These are phyloP conservation scores for Silene vulgaris DNA, from an alignment of 179 eudicot species.

Conservation along the genomic window DNA sequence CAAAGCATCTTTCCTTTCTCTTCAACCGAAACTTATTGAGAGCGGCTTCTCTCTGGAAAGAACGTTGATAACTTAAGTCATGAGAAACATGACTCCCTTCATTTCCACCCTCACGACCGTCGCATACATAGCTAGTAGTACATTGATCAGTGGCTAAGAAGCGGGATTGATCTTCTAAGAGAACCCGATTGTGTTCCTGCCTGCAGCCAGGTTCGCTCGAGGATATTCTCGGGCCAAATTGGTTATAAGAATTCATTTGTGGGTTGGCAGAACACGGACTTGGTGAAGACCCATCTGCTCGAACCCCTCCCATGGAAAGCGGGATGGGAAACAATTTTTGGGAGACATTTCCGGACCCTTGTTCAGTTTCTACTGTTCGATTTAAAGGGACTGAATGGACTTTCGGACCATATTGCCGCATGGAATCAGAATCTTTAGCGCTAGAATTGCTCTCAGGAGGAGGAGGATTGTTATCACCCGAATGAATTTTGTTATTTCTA, in stretches of 20 bases:
- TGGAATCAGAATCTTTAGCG: slow-evolving; percentile 33
- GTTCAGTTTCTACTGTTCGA: slow-evolving; percentile 35
- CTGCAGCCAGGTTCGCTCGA: slow-evolving; percentile 27
- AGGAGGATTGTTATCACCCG: slow-evolving; percentile 30
- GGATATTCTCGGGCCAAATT: slow-evolving; percentile 29
- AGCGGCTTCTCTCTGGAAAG: slow-evolving; percentile 66
- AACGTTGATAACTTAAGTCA: slow-evolving; percentile 37
- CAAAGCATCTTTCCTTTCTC: slow-evolving; percentile 87
- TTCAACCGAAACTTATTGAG: slow-evolving; percentile 66
- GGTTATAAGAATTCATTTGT: slow-evolving; percentile 33
- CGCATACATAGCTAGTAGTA: slow-evolving; percentile 47
- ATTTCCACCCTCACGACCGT: slow-evolving; percentile 33
- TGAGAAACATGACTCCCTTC: slow-evolving; percentile 28
- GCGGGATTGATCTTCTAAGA: slow-evolving; percentile 34
- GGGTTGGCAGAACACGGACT: slow-evolving; percentile 41
- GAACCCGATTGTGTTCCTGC: slow-evolving; percentile 34
- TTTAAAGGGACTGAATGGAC: slow-evolving; percentile 21
- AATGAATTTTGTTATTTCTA: slow-evolving; percentile 27
- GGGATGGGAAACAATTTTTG: slow-evolving; percentile 43
- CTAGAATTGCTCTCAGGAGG: slow-evolving; percentile 25
- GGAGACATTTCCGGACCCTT: slow-evolving; percentile 28
- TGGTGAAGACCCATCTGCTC: slow-evolving; percentile 38
- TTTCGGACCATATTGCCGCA: slow-evolving; percentile 28
- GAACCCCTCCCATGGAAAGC: slow-evolving; percentile 37
- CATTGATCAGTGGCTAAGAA: slow-evolving; percentile 50